Percentiles rank a stretch among this genome's conserved stretches.
Evolutionary conservation across 805 yeast species (phyloP).

Genomic region (Komagataella phaffii): DNA sequence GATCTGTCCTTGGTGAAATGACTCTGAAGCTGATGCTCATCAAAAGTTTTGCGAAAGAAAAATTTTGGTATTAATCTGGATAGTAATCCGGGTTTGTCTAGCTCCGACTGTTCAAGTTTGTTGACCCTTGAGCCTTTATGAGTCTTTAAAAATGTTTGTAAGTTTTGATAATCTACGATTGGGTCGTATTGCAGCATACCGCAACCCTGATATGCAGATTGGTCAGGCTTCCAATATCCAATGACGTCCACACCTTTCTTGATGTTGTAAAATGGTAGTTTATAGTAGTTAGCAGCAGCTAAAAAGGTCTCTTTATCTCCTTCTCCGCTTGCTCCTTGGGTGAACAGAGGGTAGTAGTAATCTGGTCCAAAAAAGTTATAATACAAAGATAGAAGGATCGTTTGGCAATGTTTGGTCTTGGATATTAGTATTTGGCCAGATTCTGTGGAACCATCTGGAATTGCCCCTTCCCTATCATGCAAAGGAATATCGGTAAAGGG

Average conservation of each 20-base stretch:
- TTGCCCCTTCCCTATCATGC: conserved; percentile 38
- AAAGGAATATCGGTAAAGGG: conserved; percentile 19
- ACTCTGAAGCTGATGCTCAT: conserved; percentile 6
- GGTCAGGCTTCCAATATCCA: conserved; percentile 25
- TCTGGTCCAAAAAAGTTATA: conserved; percentile 40
- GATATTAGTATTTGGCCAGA: conserved; percentile 41
- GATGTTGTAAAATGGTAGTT: conserved; percentile 34
- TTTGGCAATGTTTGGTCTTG: conserved; percentile 31
- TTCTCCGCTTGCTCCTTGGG: conserved; percentile 36
- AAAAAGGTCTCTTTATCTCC: conserved; percentile 49
- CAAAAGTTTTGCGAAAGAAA: conserved; percentile 4
- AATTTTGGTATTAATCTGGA: background rate
- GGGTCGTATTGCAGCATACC: conserved; percentile 50
- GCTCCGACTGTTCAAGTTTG: background rate
- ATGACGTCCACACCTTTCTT: conserved; percentile 32
- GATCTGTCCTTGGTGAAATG: conserved; percentile 13
- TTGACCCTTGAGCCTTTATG: conserved; percentile 3
- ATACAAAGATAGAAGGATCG: conserved; percentile 34
- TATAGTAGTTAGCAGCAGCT: conserved; percentile 34
- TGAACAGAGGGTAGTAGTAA: conserved; percentile 29
- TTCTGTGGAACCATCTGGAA: conserved; percentile 42
- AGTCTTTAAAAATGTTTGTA: conserved; percentile 6
- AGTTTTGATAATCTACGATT: conserved; percentile 21
- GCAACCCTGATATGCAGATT: conserved; percentile 27
- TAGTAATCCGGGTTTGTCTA: background rate